A percentile compares a stretch with the other conserved stretches of the same genome.
phyloP scores from a whole-genome alignment of 1,139 yeast genomes.

The Lizanozyma gosingica region DNA sequence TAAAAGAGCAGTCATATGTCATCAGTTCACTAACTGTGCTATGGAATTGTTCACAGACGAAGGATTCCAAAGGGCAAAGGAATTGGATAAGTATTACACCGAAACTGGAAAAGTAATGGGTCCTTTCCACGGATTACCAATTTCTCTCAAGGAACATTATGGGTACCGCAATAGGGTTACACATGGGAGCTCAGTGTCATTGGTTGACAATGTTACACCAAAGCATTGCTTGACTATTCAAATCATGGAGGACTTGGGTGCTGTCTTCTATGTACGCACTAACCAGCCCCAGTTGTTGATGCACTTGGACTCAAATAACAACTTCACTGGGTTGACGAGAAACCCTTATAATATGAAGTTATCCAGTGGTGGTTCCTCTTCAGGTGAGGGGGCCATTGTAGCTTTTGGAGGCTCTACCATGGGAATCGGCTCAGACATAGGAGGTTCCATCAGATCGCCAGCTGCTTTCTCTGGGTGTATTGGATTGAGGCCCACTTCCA shows the following conservation, averaged over 20 bases:
- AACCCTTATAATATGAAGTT: slow-evolving; percentile 45
- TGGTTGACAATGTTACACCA: slow-evolving; percentile 8
- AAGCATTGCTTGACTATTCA: slow-evolving; percentile 7
- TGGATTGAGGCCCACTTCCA: slow-evolving; percentile 29
- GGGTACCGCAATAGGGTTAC: slow-evolving; percentile 12
- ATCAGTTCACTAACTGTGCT: slow-evolving; percentile 52
- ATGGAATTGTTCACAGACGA: slow-evolving; percentile 50
- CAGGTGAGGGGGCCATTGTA: slow-evolving; percentile 14
- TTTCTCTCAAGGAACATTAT: slow-evolving; percentile 17
- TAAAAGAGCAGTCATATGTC: slow-evolving; percentile 50
- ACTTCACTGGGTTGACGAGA: slow-evolving; percentile 41
- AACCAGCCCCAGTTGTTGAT: slow-evolving; percentile 49
- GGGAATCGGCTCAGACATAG: slow-evolving; percentile 25
- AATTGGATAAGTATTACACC: slow-evolving; percentile 42
- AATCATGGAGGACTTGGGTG: slow-evolving; percentile 11
- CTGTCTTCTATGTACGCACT: slow-evolving; percentile 29
- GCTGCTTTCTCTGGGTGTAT: slow-evolving; percentile 29
- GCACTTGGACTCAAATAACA: slow-evolving; percentile 45
- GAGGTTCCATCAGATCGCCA: slow-evolving; percentile 24
- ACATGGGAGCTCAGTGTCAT: slow-evolving; percentile 15
- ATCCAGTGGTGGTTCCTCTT: slow-evolving; percentile 38
- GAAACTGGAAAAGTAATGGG: slow-evolving; percentile 31
- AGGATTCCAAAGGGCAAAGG: slow-evolving; percentile 46
- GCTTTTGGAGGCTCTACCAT: slow-evolving; percentile 11
- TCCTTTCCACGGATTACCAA: slow-evolving; percentile 16